These are phyloP conservation scores for Cercophora scortea DNA, from an alignment of 495 filamentous ascomycete species.

Conservation along the genomic window DNA sequence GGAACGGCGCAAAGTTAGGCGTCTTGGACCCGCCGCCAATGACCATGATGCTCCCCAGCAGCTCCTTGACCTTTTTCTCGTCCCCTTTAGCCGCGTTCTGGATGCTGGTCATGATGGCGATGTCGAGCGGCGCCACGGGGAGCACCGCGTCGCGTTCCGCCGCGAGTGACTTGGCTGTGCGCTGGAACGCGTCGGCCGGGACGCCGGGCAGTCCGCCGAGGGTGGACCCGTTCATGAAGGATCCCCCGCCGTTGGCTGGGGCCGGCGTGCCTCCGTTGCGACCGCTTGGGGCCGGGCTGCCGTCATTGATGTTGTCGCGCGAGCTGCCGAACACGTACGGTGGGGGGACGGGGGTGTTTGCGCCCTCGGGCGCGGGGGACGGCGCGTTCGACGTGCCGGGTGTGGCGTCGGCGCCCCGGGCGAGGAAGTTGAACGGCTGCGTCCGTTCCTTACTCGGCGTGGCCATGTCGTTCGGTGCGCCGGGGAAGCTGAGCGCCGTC, in stretches of 20 bases:
- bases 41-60: slow-evolving; percentile 91
- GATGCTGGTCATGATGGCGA: slow-evolving; percentile 81
- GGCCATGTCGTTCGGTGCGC: slow-evolving; percentile 29
- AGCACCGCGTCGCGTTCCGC: slow-evolving; percentile 73
- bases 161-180: slow-evolving; percentile 42
- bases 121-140: slow-evolving; percentile 75
- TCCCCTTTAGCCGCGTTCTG: slow-evolving; percentile 78
- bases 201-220: slow-evolving; percentile 15
- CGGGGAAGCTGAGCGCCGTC: slow-evolving; percentile 28
- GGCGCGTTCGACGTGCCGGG: slow-evolving; percentile 78
- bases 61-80: slow-evolving; percentile 87
- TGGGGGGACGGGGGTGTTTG: slow-evolving; percentile 57
- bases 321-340: slow-evolving; percentile 42
- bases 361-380: slow-evolving; percentile 75
- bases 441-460: slow-evolving; percentile 48
- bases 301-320: slow-evolving; percentile 33
- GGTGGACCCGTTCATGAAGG: slow-evolving; percentile 4
- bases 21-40: slow-evolving; percentile 84
- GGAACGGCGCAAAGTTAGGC: slow-evolving; percentile 60
- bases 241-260: slow-evolving; percentile 17
- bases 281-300: slow-evolving; percentile 36
- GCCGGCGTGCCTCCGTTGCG: slow-evolving; percentile 43
- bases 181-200: slow-evolving; percentile 31
- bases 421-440: slow-evolving; percentile 47
- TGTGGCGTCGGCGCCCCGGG: slow-evolving; percentile 55